These are phyloP conservation scores for Ustilaginoidea virens DNA, from an alignment of 2,329 filamentous ascomycete genomes.

Conservation along the genomic window DNA sequence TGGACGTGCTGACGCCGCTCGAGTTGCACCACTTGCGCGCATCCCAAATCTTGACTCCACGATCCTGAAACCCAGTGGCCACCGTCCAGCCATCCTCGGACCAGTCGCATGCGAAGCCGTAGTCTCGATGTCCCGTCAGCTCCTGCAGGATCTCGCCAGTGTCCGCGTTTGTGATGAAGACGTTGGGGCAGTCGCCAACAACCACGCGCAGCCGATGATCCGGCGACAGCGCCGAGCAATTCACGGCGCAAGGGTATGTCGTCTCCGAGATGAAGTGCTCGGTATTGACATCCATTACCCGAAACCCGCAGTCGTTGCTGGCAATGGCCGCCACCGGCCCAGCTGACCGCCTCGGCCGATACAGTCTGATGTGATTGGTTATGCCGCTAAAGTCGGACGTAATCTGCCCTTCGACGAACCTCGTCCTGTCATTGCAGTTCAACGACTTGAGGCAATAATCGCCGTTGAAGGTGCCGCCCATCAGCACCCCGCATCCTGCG, in stretches of 20 bases:
- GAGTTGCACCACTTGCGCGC: constrained; percentile 50
- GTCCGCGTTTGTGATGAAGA: constrained; percentile 54
- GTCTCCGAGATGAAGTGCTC: constrained; percentile 40
- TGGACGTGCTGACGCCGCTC: constrained; percentile 28
- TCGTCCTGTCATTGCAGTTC: constrained; percentile 21
- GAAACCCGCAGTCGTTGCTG: constrained; percentile 45
- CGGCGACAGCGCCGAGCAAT: constrained; percentile 58
- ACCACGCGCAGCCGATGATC: constrained; percentile 56
- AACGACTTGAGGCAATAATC: constrained; percentile 35
- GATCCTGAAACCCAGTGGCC: constrained; percentile 66
- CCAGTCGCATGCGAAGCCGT: constrained; percentile 67
- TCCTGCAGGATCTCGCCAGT: constrained; percentile 41
- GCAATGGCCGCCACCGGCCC: constrained; percentile 42
- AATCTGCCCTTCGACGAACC: constrained; percentile 28
- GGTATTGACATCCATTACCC: constrained; percentile 41
- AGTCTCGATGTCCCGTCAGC: constrained; percentile 51
- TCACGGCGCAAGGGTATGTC: constrained; percentile 46
- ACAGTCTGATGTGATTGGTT: constrained; percentile 48
- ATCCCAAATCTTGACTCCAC: constrained; percentile 59
- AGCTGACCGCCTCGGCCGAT: constrained; percentile 34
- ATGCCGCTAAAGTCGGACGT: constrained; percentile 37
- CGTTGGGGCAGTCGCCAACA: constrained; percentile 53
- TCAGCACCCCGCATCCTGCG: constrained; percentile 36
- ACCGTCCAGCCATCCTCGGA: constrained; percentile 61
- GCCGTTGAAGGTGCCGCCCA: constrained; percentile 43